These are phyloP conservation scores for Kwoniella mangroviensis DNA, from an alignment of 768 basidiomycete species.

Conservation along the genomic window DNA sequence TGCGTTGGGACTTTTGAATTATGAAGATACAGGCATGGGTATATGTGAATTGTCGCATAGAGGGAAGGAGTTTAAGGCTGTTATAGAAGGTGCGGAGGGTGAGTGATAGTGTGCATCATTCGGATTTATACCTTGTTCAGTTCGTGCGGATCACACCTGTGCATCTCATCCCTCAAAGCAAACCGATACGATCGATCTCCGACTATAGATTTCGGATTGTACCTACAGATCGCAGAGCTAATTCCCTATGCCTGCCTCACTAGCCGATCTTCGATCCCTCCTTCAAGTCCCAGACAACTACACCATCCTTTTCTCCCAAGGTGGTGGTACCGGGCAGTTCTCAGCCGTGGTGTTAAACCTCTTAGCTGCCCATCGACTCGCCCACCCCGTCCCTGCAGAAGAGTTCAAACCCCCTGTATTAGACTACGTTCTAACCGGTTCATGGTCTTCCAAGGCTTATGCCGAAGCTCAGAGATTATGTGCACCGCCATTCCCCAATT, in stretches of 20 bases:
- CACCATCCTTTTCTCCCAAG: slow-evolving; percentile 87
- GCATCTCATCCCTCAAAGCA: no score
- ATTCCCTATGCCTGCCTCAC: background rate
- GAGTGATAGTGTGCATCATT: slow-evolving; percentile 7
- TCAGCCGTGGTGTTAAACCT: slow-evolving; percentile 90
- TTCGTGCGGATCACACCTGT: no score
- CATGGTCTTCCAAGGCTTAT: slow-evolving; percentile 85
- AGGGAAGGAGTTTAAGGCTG: slow-evolving; percentile 80
- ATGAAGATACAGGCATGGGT: slow-evolving; percentile 87
- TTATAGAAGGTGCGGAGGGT: slow-evolving; percentile 63
- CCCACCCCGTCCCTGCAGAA: slow-evolving; percentile 63
- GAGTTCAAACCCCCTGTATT: slow-evolving; percentile 60
- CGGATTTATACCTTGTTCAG: background rate
- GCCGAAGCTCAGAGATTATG: slow-evolving; percentile 78
- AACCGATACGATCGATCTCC: no score
- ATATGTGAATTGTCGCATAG: slow-evolving; percentile 96
- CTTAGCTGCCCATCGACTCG: slow-evolving; percentile 78
- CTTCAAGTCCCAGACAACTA: slow-evolving; percentile 83
- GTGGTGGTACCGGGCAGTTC: slow-evolving; percentile 91
- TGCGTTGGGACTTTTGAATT: slow-evolving; percentile 83
- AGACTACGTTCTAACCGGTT: slow-evolving; percentile 92
- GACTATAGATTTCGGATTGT: no score
- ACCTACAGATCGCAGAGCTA: no score
- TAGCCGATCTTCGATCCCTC: slow-evolving; percentile 72
- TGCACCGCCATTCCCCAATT: slow-evolving; percentile 50